Conservation (phyloP, 768 basidiomycete genomes). For the Lanmaoa rubissima region DNA sequence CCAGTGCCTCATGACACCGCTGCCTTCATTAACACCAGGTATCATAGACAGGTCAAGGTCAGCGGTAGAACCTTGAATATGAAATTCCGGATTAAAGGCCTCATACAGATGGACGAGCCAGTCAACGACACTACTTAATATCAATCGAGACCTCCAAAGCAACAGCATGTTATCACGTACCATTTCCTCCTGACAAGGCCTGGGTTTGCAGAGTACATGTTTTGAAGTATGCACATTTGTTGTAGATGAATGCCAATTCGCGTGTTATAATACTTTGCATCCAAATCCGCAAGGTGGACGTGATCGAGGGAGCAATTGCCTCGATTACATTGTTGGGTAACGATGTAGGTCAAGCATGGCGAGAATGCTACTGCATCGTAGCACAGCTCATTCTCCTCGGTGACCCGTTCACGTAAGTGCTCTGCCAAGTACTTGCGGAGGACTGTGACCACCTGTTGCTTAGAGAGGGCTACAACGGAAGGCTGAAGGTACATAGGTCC, state of each 20-base stretch:
- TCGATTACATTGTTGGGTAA: constrained; percentile 33
- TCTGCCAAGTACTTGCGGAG: constrained; percentile 25
- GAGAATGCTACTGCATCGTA: constrained; percentile 32
- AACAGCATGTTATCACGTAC: constrained; percentile 1
- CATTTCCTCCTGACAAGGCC: background rate
- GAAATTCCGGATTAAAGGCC: constrained; percentile 45
- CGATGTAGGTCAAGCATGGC: constrained; percentile 38
- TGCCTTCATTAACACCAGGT: constrained; percentile 38
- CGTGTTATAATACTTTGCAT: constrained; percentile 35
- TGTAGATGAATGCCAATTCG: constrained; percentile 46
- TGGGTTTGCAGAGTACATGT: constrained; percentile 15
- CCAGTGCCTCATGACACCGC: constrained; percentile 45
- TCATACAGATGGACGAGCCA: constrained; percentile 51
- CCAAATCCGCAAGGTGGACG: constrained; percentile 21
- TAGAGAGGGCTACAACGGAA: constrained; percentile 18
- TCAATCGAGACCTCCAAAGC: background rate
- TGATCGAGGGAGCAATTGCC: constrained; percentile 38
- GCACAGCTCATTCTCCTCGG: constrained; percentile 33
- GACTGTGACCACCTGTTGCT: constrained; percentile 18
- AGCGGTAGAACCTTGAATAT: constrained; percentile 44
- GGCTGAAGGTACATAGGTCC: background rate
- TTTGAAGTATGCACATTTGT: constrained; percentile 48
- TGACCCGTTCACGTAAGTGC: constrained; percentile 30
- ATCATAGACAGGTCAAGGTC: constrained; percentile 35
- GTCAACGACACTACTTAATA: constrained; percentile 8